phyloP scores from a whole-genome alignment of 2,329 filamentous ascomycete species.

The Neopestalotiopsis rosae region DNA sequence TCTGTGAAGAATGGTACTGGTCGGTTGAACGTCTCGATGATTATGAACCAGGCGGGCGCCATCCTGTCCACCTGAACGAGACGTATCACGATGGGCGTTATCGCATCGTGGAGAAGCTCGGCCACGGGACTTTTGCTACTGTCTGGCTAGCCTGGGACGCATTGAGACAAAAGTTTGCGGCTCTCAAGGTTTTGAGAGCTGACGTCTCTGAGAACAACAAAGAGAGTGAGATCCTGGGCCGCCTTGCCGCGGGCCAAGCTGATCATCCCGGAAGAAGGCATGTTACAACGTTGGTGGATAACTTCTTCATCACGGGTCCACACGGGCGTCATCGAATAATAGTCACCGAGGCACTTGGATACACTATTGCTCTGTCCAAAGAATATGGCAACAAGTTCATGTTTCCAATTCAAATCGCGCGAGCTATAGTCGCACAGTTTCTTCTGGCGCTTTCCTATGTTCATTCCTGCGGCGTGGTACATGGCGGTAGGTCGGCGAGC shows the following conservation, averaged over 20 bases:
- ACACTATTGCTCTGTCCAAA: background rate
- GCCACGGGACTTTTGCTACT: conserved; percentile 27
- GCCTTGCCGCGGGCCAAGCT: conserved; percentile 1
- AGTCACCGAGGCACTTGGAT: conserved; percentile 5
- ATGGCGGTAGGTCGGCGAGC: conserved; percentile 4
- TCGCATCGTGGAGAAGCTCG: conserved; percentile 30
- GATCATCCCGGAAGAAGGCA: conserved; percentile 1
- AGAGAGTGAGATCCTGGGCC: background rate
- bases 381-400: background rate
- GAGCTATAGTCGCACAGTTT: background rate
- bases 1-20: background rate
- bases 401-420: conserved; percentile 1
- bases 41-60: conserved; percentile 25
- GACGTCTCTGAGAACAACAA: background rate
- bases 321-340: background rate
- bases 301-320: background rate
- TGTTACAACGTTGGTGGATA: background rate
- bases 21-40: conserved; percentile 17
- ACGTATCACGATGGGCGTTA: conserved; percentile 23
- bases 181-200: background rate
- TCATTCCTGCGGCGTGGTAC: conserved; percentile 3
- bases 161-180: background rate
- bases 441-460: conserved; percentile 1
- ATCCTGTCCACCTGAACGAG: conserved; percentile 32
- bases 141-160: conserved; percentile 25